A percentile compares a stretch with the other conserved stretches of the same genome.
Evolutionary conservation across 306 rosid species (phyloP).

Genomic region (Quercus suber): DNA sequence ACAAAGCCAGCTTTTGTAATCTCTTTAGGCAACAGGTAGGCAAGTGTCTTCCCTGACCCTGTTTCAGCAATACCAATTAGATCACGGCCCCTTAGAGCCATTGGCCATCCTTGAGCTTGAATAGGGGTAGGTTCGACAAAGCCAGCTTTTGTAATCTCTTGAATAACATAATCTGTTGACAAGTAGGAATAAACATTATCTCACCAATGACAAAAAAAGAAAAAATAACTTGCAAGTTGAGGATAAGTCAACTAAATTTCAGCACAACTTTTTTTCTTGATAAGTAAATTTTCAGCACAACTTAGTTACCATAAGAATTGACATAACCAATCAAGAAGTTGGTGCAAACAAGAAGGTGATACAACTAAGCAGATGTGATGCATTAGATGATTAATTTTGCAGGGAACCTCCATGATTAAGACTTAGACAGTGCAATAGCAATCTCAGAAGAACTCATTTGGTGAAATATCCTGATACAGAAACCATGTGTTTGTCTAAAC

Average conservation of each 20-base stretch:
- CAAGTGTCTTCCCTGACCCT: slow-evolving; percentile 98
- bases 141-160: slow-evolving; percentile 87
- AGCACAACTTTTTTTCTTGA: not conserved
- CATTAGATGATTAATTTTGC: not conserved
- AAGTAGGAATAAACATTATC: slow-evolving; percentile 3
- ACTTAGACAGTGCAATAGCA: not conserved
- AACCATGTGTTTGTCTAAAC: not conserved
- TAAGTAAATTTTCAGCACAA: not conserved
- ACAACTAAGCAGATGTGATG: not conserved
- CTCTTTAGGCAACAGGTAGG: slow-evolving; percentile 93
- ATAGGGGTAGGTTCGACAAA: slow-evolving; percentile 95
- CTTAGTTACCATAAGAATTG: not conserved
- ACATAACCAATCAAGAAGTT: not conserved
- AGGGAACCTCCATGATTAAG: not conserved
- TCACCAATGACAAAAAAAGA: not conserved
- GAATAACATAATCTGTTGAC: slow-evolving; percentile 71
- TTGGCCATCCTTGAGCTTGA: slow-evolving; percentile 99
- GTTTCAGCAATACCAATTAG: slow-evolving; percentile 98
- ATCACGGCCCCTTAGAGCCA: slow-evolving; percentile 97
- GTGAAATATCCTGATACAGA: not conserved
- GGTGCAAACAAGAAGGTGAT: not conserved
- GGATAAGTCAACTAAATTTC: slow-evolving; percentile 1
- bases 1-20: slow-evolving; percentile 82
- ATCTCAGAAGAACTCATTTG: not conserved
- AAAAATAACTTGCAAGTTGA: not conserved